A percentile compares a stretch with the other conserved stretches of the same genome.
These are phyloP conservation scores for Cordyceps javanica DNA, from an alignment of 2,329 filamentous ascomycete species.

Conservation along the genomic window DNA sequence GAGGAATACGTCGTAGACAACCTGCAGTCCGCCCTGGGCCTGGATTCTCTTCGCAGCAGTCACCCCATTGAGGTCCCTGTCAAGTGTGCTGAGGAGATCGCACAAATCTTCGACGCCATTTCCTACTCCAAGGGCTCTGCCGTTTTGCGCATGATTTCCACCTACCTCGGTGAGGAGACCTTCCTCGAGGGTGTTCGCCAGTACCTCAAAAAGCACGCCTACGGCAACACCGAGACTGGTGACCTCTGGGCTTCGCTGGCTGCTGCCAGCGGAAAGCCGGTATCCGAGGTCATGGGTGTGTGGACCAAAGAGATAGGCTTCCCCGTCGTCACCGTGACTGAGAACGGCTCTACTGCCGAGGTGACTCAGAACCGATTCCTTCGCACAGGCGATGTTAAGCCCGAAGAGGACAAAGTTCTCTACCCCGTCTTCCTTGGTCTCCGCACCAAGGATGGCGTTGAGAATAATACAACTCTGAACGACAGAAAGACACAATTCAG, in stretches of 20 bases:
- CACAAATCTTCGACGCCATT: conserved; percentile 97
- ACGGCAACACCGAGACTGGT: conserved; percentile 84
- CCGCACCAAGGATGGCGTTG: conserved; percentile 74
- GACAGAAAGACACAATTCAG: conserved; percentile 69
- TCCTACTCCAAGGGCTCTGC: conserved; percentile 97
- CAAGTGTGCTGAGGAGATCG: conserved; percentile 91
- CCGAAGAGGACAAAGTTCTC: conserved; percentile 81
- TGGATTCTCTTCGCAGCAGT: conserved; percentile 89
- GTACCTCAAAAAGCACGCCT: conserved; percentile 96
- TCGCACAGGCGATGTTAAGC: conserved; percentile 85
- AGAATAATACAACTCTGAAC: conserved; percentile 41
- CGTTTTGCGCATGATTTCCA: conserved; percentile 94
- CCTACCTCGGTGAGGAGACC: conserved; percentile 83
- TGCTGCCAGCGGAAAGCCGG: conserved; percentile 84
- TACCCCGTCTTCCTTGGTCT: conserved; percentile 88
- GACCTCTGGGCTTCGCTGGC: conserved; percentile 87
- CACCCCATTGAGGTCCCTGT: conserved; percentile 96
- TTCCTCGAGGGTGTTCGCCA: conserved; percentile 88
- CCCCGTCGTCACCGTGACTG: conserved; percentile 80
- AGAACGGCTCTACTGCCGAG: conserved; percentile 63
- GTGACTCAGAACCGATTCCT: conserved; percentile 95
- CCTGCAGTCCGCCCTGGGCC: conserved; percentile 75
- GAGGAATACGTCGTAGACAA: conserved; percentile 91
- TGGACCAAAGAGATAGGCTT: conserved; percentile 97
- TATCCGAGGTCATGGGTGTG: conserved; percentile 84